phyloP scores from a whole-genome alignment of 257 asterid genomes.

The Nicotiana tabacum region DNA sequence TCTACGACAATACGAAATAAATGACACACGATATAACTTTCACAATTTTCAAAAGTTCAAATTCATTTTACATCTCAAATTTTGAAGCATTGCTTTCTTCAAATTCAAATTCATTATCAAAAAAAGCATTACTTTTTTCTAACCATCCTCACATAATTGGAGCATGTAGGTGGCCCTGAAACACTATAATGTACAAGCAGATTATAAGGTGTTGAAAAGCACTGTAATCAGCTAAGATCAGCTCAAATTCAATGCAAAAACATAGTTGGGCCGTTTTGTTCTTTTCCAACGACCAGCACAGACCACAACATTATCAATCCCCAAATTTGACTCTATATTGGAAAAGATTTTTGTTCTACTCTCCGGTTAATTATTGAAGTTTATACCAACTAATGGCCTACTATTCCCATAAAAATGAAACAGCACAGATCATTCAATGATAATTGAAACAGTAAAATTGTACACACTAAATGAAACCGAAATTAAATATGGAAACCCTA shows the following conservation, averaged over 20 bases:
- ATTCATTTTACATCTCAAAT: neutral
- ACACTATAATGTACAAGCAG: neutral
- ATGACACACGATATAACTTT: neutral
- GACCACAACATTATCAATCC: neutral
- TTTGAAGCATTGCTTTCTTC: neutral
- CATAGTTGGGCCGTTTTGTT: neutral
- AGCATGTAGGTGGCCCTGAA: neutral
- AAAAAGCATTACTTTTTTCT: neutral
- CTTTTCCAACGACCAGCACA: neutral
- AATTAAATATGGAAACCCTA: neutral
- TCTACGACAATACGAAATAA: neutral
- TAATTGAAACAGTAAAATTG: neutral
- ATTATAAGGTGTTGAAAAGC: neutral
- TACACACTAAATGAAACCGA: neutral
- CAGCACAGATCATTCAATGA: neutral
- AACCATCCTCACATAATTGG: neutral
- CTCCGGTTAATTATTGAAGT: too few species aligned
- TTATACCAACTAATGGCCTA: neutral
- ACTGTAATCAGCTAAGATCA: neutral
- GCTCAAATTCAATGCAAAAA: neutral
- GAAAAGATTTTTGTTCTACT: neutral
- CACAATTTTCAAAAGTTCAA: neutral
- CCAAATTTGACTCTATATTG: neutral
- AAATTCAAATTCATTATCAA: neutral
- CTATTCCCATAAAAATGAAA: neutral